Conservation (phyloP, 1,139 yeast species). For the Yamadazyma siamensis region DNA sequence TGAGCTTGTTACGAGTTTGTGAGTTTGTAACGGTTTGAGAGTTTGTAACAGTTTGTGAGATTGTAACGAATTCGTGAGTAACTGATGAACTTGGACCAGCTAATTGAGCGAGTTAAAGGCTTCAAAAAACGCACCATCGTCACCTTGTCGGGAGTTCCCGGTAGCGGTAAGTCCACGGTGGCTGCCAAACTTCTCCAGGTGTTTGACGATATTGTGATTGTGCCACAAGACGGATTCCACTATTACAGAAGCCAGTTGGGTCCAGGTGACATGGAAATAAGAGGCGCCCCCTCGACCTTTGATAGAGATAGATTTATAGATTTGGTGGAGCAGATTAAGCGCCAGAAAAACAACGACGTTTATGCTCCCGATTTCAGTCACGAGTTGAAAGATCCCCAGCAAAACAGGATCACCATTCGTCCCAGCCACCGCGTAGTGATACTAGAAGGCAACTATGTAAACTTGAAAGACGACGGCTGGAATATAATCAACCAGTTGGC, state of each 20-base stretch:
- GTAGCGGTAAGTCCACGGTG: conserved; percentile 75
- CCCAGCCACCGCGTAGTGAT: conserved; percentile 49
- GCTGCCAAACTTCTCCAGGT: conserved; percentile 32
- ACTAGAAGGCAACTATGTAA: conserved; percentile 64
- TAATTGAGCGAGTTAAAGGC: background rate
- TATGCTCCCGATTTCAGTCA: conserved; percentile 79
- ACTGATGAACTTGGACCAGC: background rate
- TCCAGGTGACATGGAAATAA: conserved; percentile 50
- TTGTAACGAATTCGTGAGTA: too few relatives aligned
- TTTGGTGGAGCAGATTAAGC: conserved; percentile 20
- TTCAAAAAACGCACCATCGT: conserved; percentile 37
- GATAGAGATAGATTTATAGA: conserved; percentile 46
- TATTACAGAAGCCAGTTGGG: conserved; percentile 54
- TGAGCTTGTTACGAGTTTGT: too few relatives aligned
- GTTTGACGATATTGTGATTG: conserved; percentile 17
- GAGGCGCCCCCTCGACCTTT: conserved; percentile 88
- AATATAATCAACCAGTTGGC: conserved; percentile 32
- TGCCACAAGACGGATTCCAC: conserved; percentile 80
- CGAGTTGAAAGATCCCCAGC: conserved; percentile 59
- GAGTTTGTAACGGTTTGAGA: too few relatives aligned
- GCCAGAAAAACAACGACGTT: conserved; percentile 20
- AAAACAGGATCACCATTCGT: conserved; percentile 43
- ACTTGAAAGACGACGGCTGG: conserved; percentile 53
- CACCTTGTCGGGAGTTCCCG: conserved; percentile 72
- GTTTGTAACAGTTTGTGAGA: too few relatives aligned